Conservation (phyloP, 1,139 yeast genomes). For the Blastobotrys buckinghamii region DNA sequence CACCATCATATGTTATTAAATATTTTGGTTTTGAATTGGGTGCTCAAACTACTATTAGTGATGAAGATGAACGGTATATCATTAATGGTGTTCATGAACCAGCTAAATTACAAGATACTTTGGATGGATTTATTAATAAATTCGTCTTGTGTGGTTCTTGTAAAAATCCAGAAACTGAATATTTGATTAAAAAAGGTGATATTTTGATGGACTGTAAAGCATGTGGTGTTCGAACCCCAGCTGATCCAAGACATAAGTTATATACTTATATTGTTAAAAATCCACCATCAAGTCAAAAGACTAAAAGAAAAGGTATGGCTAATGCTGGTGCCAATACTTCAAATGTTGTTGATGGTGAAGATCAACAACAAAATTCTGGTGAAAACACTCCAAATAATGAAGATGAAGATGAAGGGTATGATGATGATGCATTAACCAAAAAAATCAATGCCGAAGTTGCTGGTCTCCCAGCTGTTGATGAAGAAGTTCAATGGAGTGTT, state of each 20-base stretch:
- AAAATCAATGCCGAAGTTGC: conserved; percentile 80
- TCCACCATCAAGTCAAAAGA: conserved; percentile 63
- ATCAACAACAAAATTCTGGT: conserved; percentile 30
- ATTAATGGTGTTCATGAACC: conserved; percentile 96
- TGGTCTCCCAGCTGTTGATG: conserved; percentile 38
- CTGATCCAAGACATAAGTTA: conserved; percentile 84
- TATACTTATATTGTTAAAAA: conserved; percentile 84
- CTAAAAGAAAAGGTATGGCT: conserved; percentile 56
- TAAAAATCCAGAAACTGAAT: conserved; percentile 96
- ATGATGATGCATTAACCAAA: conserved; percentile 72
- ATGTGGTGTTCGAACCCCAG: conserved; percentile 83
- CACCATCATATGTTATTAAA: conserved; percentile 85
- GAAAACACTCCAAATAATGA: conserved; percentile 39
- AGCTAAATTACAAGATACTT: conserved; percentile 80
- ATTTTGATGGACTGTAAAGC: conserved; percentile 96
- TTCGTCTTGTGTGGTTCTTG: conserved; percentile 93
- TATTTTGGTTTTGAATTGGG: conserved; percentile 96
- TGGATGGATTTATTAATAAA: conserved; percentile 89
- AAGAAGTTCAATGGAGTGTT: conserved; percentile 96
- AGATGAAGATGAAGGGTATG: conserved; percentile 45
- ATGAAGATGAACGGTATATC: conserved; percentile 75
- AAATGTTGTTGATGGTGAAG: background rate
- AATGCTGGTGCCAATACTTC: conserved; percentile 87
- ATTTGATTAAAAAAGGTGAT: conserved; percentile 68
- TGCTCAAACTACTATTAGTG: conserved; percentile 84